A percentile compares a stretch with the other conserved stretches of the same genome.
Conservation (phyloP, 331 rosid genomes). For the Acacia concinna region DNA sequence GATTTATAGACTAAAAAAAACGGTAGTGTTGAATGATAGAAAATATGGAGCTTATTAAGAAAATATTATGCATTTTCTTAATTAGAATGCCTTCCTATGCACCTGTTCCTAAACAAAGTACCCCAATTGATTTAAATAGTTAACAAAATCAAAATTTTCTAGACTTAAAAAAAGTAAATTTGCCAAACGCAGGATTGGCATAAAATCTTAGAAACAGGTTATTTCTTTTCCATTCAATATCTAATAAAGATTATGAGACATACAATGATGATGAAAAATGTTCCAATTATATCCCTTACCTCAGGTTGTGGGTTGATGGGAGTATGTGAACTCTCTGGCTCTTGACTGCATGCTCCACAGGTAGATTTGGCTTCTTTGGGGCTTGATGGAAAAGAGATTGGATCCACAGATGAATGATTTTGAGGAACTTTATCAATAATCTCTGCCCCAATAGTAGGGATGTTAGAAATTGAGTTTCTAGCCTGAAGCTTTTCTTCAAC, state of each 20-base stretch:
- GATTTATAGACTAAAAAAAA: conserved; percentile 5
- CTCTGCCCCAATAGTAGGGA: conserved; percentile 13
- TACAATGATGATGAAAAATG: conserved; percentile 17
- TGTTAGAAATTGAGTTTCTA: conserved; percentile 16
- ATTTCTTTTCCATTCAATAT: neutral
- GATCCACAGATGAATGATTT: conserved; percentile 16
- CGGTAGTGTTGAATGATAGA: neutral
- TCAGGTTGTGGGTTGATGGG: conserved; percentile 36
- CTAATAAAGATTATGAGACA: neutral
- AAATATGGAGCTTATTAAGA: neutral
- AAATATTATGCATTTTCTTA: conserved; percentile 1
- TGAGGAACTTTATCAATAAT: conserved; percentile 3
- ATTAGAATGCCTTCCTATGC: conserved; percentile 13
- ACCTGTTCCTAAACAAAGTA: neutral
- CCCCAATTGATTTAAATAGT: neutral
- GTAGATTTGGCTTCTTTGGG: conserved; percentile 40
- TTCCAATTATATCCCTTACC: conserved; percentile 46
- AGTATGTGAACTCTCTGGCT: conserved; percentile 40
- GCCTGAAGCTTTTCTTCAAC: neutral
- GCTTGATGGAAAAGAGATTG: conserved; percentile 26
- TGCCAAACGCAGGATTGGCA: neutral
- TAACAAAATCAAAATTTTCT: neutral
- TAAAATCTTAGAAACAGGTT: conserved; percentile 21
- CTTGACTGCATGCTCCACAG: conserved; percentile 37
- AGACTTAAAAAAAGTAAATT: neutral